Evolutionary conservation across 306 rosid species (phyloP), one percentile per base, ranked within the genome.

Genomic region (Vicia faba): DNA sequence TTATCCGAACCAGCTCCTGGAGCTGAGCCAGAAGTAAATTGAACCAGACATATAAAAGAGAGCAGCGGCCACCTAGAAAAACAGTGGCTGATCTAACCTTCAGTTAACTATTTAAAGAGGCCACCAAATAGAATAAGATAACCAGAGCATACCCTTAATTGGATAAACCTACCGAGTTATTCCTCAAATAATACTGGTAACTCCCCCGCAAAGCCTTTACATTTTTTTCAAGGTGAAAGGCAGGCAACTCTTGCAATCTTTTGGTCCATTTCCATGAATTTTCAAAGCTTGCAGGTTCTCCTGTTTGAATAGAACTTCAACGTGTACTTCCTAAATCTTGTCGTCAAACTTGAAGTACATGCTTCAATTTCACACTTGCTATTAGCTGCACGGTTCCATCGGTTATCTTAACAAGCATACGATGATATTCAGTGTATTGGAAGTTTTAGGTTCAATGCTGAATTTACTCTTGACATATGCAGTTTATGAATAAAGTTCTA

Each of bases 401-500:
- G 43, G 49, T 65, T 50, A 56, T 62, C 69, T 68, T 72, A 53
- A 53, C 38, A 71, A 62, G 57, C 75, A 51, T 57, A 62, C 19
- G n/a, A 45, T 64, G 59, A 49, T 72, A 61, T 58, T 64, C 39
- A 46, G 25, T 66, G 18, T 61, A 35, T 26, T 29, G 45, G 16
- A 66, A 61, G 31, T 66, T 36, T 55, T 66, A 41, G 64, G 48
- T 51, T 26, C 16, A 67, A n/a, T 6, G 31, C 82, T 66, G 64
- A 80, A 73, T 61, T 70, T 23, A 66, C 51, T 61, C 28, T 31
- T 39, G 5, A 69, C 53, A 31, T 70, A 31, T 88, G 87, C 97
- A 95, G 99, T 95, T 95, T 78, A 95, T 95, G 99, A 95, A 95
- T 73, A 95, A 95, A 86, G 99, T 95, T 61, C 97, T 95, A 69